A percentile compares a stretch with the other conserved stretches of the same genome.
phyloP scores from a whole-genome alignment of 2,329 filamentous ascomycete species.

The Penicillium janthinellum region DNA sequence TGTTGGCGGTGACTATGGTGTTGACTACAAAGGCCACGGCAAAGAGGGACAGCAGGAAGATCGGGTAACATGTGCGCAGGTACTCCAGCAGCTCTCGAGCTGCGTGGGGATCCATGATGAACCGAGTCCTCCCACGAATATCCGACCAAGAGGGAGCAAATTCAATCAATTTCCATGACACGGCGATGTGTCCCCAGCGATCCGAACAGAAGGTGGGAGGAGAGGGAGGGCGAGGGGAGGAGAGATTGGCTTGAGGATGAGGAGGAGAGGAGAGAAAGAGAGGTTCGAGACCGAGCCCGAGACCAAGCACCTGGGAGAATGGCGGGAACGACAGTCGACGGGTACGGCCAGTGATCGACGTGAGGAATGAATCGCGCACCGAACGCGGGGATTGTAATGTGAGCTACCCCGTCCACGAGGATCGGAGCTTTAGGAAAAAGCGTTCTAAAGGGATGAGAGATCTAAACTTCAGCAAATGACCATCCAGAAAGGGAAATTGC shows the following conservation, averaged over 20 bases:
- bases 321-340: conserved; percentile 7
- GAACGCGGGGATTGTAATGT: conserved; percentile 15
- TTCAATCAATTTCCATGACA: conserved; percentile 40
- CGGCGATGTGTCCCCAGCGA: conserved; percentile 16
- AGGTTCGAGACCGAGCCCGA: not conserved
- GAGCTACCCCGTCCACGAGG: conserved; percentile 12
- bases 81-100: conserved; percentile 49
- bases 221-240: conserved; percentile 11
- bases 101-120: conserved; percentile 41
- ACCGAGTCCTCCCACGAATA: conserved; percentile 23
- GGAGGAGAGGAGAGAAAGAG: not conserved
- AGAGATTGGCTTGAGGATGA: conserved; percentile 7
- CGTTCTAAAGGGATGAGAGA: not conserved
- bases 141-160: conserved; percentile 19
- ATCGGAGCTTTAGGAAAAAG: conserved; percentile 14
- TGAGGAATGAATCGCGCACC: conserved; percentile 20
- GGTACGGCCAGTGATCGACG: conserved; percentile 6
- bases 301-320: conserved; percentile 3
- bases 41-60: conserved; percentile 66
- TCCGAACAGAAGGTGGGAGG: conserved; percentile 12
- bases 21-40: conserved; percentile 62
- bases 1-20: conserved; percentile 59
- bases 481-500: not conserved
- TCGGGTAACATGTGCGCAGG: conserved; percentile 63
- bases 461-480: conserved; percentile 2